A percentile compares a stretch with the other conserved stretches of the same genome.
These are phyloP conservation scores for Fraxinus platypoda DNA, from an alignment of 305 asterid species.

Conservation along the genomic window DNA sequence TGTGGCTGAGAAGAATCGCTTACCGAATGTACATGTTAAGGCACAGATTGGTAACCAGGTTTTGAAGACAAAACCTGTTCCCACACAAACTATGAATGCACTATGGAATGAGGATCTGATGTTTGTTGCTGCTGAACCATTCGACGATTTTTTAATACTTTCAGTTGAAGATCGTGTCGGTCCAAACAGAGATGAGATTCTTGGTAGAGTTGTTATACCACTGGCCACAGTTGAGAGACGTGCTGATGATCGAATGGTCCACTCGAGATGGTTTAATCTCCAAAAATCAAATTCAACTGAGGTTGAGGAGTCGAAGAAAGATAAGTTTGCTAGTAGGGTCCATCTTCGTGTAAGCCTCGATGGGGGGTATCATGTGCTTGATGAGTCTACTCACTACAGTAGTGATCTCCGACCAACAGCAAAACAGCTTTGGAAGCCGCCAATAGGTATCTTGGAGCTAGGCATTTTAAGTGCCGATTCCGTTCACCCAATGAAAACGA, in stretches of 20 bases:
- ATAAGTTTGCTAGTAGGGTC: constrained; percentile 64
- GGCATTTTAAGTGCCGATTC: constrained; percentile 69
- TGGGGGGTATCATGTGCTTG: constrained; percentile 94
- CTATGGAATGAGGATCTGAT: constrained; percentile 86
- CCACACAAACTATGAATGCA: constrained; percentile 46
- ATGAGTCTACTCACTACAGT: constrained; percentile 81
- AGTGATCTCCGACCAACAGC: constrained; percentile 90
- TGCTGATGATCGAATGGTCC: constrained; percentile 62
- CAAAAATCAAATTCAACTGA: constrained; percentile 44
- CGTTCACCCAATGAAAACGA: constrained; percentile 73
- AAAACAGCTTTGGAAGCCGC: constrained; percentile 86
- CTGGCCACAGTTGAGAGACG: constrained; percentile 61
- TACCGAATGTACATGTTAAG: constrained; percentile 59
- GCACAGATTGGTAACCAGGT: constrained; percentile 70
- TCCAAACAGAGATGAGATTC: constrained; percentile 60
- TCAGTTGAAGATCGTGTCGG: constrained; percentile 69
- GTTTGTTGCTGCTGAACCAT: constrained; percentile 90
- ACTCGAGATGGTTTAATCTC: constrained; percentile 66
- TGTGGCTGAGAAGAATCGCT: constrained; percentile 45
- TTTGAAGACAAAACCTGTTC: constrained; percentile 58
- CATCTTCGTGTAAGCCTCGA: constrained; percentile 80
- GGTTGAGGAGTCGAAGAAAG: constrained; percentile 54
- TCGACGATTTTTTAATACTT: constrained; percentile 70
- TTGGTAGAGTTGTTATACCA: constrained; percentile 65
- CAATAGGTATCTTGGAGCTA: constrained; percentile 66